Conservation (phyloP, 2,329 filamentous ascomycete species). For the Aspergillus intermedius region DNA sequence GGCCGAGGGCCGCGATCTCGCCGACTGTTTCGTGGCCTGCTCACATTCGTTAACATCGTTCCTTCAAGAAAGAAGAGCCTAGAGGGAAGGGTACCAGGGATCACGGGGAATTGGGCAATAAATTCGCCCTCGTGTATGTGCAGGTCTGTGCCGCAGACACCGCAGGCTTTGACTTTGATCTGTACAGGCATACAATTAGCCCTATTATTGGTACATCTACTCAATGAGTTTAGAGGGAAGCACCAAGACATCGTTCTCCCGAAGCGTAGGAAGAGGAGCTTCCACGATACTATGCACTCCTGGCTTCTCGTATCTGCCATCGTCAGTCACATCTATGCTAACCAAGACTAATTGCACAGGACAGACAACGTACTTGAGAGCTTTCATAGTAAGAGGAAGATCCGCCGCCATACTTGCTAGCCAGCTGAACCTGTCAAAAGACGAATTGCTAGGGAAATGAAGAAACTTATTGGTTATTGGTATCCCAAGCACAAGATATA, state of each 20-base stretch:
- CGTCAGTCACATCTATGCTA: not conserved
- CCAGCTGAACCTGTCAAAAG: too few species aligned
- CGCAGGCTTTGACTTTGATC: slow-evolving; percentile 62
- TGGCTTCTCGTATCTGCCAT: slow-evolving; percentile 53
- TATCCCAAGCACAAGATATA: too few species aligned
- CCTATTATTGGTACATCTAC: not conserved
- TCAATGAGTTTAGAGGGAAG: not conserved
- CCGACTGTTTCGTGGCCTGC: slow-evolving; percentile 62
- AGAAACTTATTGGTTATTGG: too few species aligned
- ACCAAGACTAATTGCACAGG: not conserved
- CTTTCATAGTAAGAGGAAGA: slow-evolving; percentile 55
- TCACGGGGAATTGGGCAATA: slow-evolving; percentile 56
- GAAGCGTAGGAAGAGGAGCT: slow-evolving; percentile 55
- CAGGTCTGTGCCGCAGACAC: slow-evolving; percentile 55
- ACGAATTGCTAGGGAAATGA: too few species aligned
- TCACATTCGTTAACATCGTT: not conserved
- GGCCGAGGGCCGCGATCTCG: slow-evolving; percentile 54
- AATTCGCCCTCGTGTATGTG: slow-evolving; percentile 61
- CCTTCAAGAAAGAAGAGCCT: not conserved
- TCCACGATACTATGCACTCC: slow-evolving; percentile 56
- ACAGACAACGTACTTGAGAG: slow-evolving; percentile 47
- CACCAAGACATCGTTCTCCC: slow-evolving; percentile 54
- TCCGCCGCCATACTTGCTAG: slow-evolving; percentile 23
- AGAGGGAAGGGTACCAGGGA: slow-evolving; percentile 38
- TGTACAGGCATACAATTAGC: slow-evolving; percentile 13